A percentile compares a stretch with the other conserved stretches of the same genome.
Evolutionary conservation across 306 rosid species (phyloP).

Genomic region (Benincasa hispida): DNA sequence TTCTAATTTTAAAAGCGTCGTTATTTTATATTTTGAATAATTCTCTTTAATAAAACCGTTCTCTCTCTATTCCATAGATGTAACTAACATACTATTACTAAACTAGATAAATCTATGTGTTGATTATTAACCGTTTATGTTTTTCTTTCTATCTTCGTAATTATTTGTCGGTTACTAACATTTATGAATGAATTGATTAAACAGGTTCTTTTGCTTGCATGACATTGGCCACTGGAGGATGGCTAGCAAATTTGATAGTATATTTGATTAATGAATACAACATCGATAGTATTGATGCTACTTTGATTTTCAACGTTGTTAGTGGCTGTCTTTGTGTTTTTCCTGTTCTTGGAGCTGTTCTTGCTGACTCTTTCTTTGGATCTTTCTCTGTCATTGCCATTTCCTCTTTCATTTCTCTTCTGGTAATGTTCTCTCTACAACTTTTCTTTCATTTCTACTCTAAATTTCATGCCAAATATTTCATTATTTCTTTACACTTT

Average conservation of each 20-base stretch:
- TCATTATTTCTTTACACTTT: no score
- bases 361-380: constrained; percentile 26
- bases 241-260: constrained; percentile 24
- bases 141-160: no score
- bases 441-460: neutral
- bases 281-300: constrained; percentile 20
- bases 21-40: no score
- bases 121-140: no score
- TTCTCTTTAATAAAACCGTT: no score
- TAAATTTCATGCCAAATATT: no score
- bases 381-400: constrained; percentile 14
- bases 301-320: constrained; percentile 25
- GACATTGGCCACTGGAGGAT: constrained; percentile 18
- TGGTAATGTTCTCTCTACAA: constrained; percentile 4
- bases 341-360: constrained; percentile 23
- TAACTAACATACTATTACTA: no score
- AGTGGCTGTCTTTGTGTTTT: constrained; percentile 18
- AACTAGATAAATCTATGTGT: no score
- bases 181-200: no score
- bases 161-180: no score
- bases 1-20: no score
- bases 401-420: constrained; percentile 24
- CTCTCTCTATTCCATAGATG: no score
- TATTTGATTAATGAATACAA: constrained; percentile 25
- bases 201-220: constrained; percentile 20